Base-by-base conservation (phyloP, 2,329 filamentous ascomycete genomes). In the Capronia coronata region DNA sequence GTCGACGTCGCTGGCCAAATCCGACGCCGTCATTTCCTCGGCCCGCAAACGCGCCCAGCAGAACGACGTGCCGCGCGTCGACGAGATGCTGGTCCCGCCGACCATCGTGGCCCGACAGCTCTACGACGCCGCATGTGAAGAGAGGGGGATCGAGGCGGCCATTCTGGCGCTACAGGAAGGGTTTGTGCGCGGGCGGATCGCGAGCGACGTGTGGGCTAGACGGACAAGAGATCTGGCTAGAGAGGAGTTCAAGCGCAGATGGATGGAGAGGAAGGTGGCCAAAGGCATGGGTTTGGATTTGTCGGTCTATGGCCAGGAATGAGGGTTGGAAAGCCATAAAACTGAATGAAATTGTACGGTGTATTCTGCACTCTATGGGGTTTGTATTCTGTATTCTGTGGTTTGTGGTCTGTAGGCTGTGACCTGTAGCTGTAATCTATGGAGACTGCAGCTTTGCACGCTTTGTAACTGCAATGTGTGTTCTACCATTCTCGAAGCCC, bases 21-120 rank as follows among this genome's bases (percentile, higher is more conserved):
- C 91, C 2, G 90, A 96, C 64, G 72, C 71, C 4, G 82, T 90
- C 9, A 87, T 96, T 56, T 77, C 80, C 35, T 78, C 81, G 44
- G 86, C 86, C n/a, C 77, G 80, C 49, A 74, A 74, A 13, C 81
- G 86, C 42, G 57, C 57, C 16, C 44, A 76, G 77, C 34, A 58
- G 54, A 58, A 56, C 43, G 70, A 69, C 9, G 77, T 83, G 1
- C 89, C 90, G 0, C 80, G 83, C 41, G 84, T 97, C 42, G 93
- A 98, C 65, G 89, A 94, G 52, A 77, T 97, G 27, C 75, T 98
- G 2, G 87, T 96, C n/a, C 88, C 90, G 2, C 89, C 91, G 1
- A 96, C 88, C 0, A 84, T 96, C 1, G 93, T 96, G 3, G 87
- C 86, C 0, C 90, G 91, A 58, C 93, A 98, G 72, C 72, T 98